Base-by-base conservation (phyloP, 495 filamentous ascomycete genomes). In the Xylaria bambusicola region DNA sequence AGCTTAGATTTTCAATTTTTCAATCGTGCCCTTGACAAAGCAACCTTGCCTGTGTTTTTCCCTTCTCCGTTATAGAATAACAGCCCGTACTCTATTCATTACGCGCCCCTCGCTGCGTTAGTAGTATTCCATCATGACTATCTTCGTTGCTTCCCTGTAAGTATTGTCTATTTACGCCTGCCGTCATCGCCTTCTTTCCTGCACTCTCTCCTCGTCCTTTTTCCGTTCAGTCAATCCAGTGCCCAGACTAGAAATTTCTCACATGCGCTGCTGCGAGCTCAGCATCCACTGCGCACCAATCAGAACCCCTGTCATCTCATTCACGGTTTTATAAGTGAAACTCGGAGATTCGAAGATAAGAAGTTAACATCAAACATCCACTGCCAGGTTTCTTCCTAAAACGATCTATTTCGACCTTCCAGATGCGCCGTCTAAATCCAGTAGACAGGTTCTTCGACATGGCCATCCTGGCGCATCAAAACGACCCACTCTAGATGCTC, bases 121-220 rank as follows among this genome's bases (percentile, higher is more conserved):
- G 26, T 18, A 56, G 50, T 31, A 50, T 62, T 63, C 65, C 79
- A 84, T 52, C 61, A 92, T 92, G 89, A 92, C 90, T 6, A 83
- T 91, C 72, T 91, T 92, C 67, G 83, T 93, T 57, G 88, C 83
- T 63, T 91, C 90, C n/a, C 78, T 93, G 90, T 93, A 82, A 80
- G 87, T 81, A n/a, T 41, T 42, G 27, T 20, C 20, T 7, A 15
- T 20, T 29, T 46, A 33, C 53, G 52, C 33, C 53, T 70, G 46
- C 63, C 33, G 15, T 18, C 21, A 4, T 33, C 7, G 17, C 27
- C 27, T 33, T 4, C 35, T 21, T 15, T 26, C 18, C 6, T 24
- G 29, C n/a, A n/a, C 41, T 18, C 17, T 21, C 13, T 21, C 23
- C 10, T 33, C 10, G 5, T 33, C 31, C 31, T 33, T 33, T 33